Conservation (phyloP, 2,329 filamentous ascomycete species). For the Colletotrichum tabaci region DNA sequence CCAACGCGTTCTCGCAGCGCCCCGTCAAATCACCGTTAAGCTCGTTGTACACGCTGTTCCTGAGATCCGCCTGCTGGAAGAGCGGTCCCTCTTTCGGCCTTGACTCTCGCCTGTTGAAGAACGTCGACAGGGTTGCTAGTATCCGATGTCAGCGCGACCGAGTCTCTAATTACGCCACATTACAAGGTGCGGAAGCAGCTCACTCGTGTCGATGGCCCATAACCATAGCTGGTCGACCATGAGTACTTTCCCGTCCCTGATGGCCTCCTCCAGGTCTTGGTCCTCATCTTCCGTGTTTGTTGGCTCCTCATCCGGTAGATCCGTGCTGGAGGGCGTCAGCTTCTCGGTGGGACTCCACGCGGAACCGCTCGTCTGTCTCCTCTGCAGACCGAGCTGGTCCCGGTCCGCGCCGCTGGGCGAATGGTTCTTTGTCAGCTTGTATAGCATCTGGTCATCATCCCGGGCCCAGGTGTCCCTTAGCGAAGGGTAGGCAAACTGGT, state of each 20-base stretch:
- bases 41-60: constrained; percentile 76
- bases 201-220: constrained; percentile 69
- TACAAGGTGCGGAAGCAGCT: constrained; percentile 42
- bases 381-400: constrained; percentile 37
- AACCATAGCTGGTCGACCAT: constrained; percentile 79
- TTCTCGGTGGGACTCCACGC: constrained; percentile 28
- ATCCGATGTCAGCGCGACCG: constrained; percentile 14
- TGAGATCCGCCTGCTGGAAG: constrained; percentile 73
- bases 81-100: constrained; percentile 68
- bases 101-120: constrained; percentile 70
- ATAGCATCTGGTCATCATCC: constrained; percentile 78
- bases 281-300: constrained; percentile 51
- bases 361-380: constrained; percentile 39
- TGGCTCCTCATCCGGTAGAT: constrained; percentile 35
- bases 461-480: constrained; percentile 72
- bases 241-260: constrained; percentile 70
- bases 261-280: constrained; percentile 52
- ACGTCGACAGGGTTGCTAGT: constrained; percentile 66
- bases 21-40: constrained; percentile 75
- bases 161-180: too few species aligned
- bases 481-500: constrained; percentile 76
- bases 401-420: constrained; percentile 40
- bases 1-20: constrained; percentile 73
- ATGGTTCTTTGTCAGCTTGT: constrained; percentile 72
- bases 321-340: constrained; percentile 35